Evolutionary conservation across 805 yeast genomes (phyloP), one percentile per base, ranked within the genome.

Genomic region (Candida methanosorbosa): DNA sequence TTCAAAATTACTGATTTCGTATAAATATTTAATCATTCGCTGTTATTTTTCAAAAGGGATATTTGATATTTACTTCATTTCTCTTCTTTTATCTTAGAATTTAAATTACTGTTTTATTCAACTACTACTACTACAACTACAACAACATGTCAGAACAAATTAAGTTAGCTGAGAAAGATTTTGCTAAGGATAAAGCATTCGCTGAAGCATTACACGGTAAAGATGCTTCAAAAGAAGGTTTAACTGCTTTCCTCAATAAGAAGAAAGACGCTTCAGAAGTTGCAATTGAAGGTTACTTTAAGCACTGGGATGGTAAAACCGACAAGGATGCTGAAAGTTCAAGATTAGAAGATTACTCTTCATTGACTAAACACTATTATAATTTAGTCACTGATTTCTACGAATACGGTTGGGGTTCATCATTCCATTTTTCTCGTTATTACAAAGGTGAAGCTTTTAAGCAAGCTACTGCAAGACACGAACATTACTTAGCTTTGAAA

Each of bases 371-470:
- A 59, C 94, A 92, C 57, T 90, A 90, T 71, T 90, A 90, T 70
- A 92, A 92, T 66, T 77, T 90, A 56, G 97, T 85, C 33, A 92
- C 98, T 20, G 98, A 90, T 63, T 92, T 92, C 54, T 92, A 92
- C 70, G 98, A 92, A 66, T 90, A 92, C 62, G 98, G 98, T 33
- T 92, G 98, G 98, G 98, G 98, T 45, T 73, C 95, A 14, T 85
- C 96, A 13, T 92, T 92, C 85, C 98, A 92, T 63, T 92, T 92
- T 62, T 84, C 94, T 28, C 78, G 96, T 52, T 92, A 81, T 68
- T 90, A 85, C 68, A 71, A 69, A 56, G 97, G 97, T 43, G 98
- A 92, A 66, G 77, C 92, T 17, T 92, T 92, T 67, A 66, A 75
- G 52, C 97, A 90, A 63, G 94, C 97, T 29, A 78, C 85, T 46